Percentiles rank a stretch among this genome's conserved stretches.
Conservation (phyloP, 345 rosid species). For the Melaleuca quinquenervia region DNA sequence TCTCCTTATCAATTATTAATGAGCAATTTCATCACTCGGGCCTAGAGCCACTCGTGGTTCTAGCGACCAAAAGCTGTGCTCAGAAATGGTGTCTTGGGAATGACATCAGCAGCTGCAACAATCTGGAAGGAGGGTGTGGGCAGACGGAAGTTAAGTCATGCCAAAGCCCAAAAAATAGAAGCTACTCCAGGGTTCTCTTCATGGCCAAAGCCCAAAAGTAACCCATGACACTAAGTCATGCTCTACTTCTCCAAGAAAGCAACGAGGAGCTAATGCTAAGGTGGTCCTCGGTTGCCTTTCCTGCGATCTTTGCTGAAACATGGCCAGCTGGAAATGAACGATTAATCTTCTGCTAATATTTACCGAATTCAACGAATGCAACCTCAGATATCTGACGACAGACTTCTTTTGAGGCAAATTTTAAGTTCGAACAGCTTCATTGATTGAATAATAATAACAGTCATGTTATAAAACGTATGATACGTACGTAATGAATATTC, state of each 20-base stretch:
- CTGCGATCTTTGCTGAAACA: neutral
- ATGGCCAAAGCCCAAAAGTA: too few relatives aligned
- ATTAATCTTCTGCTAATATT: neutral
- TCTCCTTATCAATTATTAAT: neutral
- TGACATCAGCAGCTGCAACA: neutral
- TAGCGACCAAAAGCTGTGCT: neutral
- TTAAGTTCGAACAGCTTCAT: neutral
- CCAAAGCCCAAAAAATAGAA: neutral
- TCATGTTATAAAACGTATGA: too few relatives aligned
- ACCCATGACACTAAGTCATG: too few relatives aligned
- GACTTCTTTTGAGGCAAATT: neutral
- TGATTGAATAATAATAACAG: too few relatives aligned
- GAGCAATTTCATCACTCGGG: neutral
- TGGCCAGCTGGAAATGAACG: neutral
- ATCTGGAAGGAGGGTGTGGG: neutral
- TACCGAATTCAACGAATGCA: neutral
- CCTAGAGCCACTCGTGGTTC: neutral
- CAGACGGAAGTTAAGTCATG: too few relatives aligned
- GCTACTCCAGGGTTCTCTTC: neutral
- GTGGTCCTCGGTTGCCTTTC: neutral
- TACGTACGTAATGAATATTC: too few relatives aligned
- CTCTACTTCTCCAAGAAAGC: neutral
- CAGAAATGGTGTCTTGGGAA: neutral
- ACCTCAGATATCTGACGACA: neutral
- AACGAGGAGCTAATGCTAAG: neutral